Evolutionary conservation across 2,329 filamentous ascomycete species (phyloP).

Genomic region (Fusarium sp.): DNA sequence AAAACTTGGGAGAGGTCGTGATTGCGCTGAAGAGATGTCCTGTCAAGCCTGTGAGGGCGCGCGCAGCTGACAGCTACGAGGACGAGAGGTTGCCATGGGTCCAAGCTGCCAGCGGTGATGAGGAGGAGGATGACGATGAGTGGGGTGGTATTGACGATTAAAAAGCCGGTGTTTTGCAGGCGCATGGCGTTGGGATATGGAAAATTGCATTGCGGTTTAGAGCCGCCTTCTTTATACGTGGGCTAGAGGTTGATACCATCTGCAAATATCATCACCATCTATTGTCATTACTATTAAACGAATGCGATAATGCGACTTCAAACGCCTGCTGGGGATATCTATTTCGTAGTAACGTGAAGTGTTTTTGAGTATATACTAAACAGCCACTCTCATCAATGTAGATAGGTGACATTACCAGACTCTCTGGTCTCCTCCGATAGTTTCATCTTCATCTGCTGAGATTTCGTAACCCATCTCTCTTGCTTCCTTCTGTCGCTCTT

Average conservation of each 20-base stretch:
- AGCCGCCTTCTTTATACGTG: constrained; percentile 23
- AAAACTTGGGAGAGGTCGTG: constrained; percentile 66
- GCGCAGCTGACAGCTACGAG: constrained; percentile 75
- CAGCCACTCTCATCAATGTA: constrained; percentile 4
- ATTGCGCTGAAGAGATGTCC: constrained; percentile 68
- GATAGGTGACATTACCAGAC: constrained; percentile 37
- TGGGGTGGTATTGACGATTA: constrained; percentile 79
- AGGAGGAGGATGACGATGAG: constrained; percentile 56
- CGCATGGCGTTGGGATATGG: constrained; percentile 47
- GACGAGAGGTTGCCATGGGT: constrained; percentile 80
- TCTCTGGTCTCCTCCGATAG: constrained; percentile 49
- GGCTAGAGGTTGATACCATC: constrained; percentile 44
- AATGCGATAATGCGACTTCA: constrained; percentile 25
- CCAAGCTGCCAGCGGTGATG: constrained; percentile 50
- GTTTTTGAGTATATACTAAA: not conserved
- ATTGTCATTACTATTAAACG: constrained; percentile 28
- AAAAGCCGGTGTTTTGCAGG: constrained; percentile 42
- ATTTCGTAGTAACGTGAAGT: constrained; percentile 30
- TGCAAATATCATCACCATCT: constrained; percentile 38
- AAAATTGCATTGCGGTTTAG: constrained; percentile 30
- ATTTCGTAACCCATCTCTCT: constrained; percentile 57
- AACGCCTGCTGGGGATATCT: constrained; percentile 39
- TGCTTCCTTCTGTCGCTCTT: constrained; percentile 56
- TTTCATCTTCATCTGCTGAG: constrained; percentile 49
- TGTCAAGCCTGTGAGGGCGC: constrained; percentile 77